Percentiles rank a stretch among this genome's conserved stretches.
Evolutionary conservation across 192 early-diverging fungal genomes (phyloP).

Genomic region (Spinellus fusiger): DNA sequence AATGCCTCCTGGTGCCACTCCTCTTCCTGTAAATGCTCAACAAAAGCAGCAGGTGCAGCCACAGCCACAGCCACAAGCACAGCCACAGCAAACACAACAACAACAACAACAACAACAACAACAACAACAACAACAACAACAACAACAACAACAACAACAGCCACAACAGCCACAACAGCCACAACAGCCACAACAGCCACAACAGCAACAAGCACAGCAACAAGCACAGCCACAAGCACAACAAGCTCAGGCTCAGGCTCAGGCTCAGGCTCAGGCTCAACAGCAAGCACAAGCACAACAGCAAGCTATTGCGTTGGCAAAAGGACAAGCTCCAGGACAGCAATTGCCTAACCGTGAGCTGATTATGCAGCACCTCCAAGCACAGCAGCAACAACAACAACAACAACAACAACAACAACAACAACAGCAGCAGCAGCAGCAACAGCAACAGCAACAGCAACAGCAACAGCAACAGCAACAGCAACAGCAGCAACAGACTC

Average conservation of each 20-base stretch:
- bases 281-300: slow-evolving; percentile 11
- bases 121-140: background rate
- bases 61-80: background rate
- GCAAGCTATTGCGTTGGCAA: background rate
- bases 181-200: background rate
- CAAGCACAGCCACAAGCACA: slow-evolving; percentile 9
- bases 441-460: slow-evolving; percentile 13
- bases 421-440: slow-evolving; percentile 19
- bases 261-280: too few species aligned
- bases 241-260: slow-evolving; percentile 10
- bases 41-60: background rate
- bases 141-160: slow-evolving; percentile 18
- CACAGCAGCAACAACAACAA: slow-evolving; percentile 17
- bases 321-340: background rate
- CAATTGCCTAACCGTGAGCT: slow-evolving; percentile 6
- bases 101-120: background rate
- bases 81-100: slow-evolving; percentile 2
- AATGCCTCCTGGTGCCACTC: background rate
- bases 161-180: slow-evolving; percentile 10
- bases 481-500: slow-evolving; percentile 17
- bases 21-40: background rate
- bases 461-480: slow-evolving; percentile 25
- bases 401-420: slow-evolving; percentile 13
- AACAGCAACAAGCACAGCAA: slow-evolving; percentile 3
- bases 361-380: slow-evolving; percentile 2